Evolutionary conservation across 371 early-diverging fungal genomes (phyloP), one percentile per base, ranked within the genome.

Genomic region (Apophysomyces ossiformis): DNA sequence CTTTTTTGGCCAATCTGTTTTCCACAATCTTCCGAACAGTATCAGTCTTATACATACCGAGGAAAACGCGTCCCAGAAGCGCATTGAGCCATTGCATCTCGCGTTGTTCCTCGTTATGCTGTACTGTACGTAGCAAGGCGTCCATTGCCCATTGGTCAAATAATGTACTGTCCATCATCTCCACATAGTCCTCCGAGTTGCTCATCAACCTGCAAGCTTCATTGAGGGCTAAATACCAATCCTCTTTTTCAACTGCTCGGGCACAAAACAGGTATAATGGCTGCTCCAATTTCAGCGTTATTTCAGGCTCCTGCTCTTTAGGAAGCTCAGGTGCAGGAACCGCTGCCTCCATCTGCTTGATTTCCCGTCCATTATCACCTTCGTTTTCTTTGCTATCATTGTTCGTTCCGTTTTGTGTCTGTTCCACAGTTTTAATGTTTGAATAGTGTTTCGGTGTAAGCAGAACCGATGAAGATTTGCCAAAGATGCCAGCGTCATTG

Each of bases 41-140:
- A 5, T 89, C 81, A 0, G 92, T 91, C 64, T 87, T 87, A 74
- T 91, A 91, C 7, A 90, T 71, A 15, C 87, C 84, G 35, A 93
- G 64, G 43, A 93, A 93, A 5, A 90, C 66, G 18, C 96, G 83
- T 5, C 96, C 95, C 8, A 94, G 64, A n/a, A 95, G 84, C 5
- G 94, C 95, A 75, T 96, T 96, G 46, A 96, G 82, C 96, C 96
- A 95, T 57, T 88, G 88, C 36, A 86, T 83, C 43, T 86, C 76
- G 9, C 79, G 79, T 39, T 85, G 82, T 39, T 79, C 82, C 43
- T 83, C 85, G 73, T 82, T 83, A 54, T 77, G 85, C 57, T 76
- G 85, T 56, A 89, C 71, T 46, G 69, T 82, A 18, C 66, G 70
- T 21, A 86, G 81, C 38, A 86, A 71, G 13, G 75, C 65, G 57